phyloP scores from a whole-genome alignment of 331 rosid species.

The Pyrus hybrid region DNA sequence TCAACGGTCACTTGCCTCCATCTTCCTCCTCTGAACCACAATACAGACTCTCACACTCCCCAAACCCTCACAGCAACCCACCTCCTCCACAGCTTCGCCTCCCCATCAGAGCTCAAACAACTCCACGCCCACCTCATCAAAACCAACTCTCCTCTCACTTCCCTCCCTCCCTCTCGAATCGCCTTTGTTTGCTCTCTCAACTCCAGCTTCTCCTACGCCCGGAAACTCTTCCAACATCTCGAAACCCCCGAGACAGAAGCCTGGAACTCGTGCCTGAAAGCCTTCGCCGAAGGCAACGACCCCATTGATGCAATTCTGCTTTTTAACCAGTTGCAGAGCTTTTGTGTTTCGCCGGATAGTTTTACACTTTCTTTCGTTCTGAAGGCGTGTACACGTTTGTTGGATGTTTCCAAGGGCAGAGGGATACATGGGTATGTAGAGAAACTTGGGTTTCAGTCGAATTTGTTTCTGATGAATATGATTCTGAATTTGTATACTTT shows the following conservation, averaged over 20 bases:
- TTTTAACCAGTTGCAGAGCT: slow-evolving; percentile 14
- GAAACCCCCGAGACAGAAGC: not conserved
- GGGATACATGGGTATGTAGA: slow-evolving; percentile 26
- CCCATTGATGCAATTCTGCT: slow-evolving; percentile 16
- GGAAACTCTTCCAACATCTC: not conserved
- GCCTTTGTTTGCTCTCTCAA: slow-evolving; percentile 19
- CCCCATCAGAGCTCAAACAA: slow-evolving; percentile 31
- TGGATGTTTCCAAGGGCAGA: slow-evolving; percentile 12
- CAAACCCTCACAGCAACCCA: not conserved
- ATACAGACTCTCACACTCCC: not conserved
- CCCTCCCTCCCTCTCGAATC: slow-evolving; percentile 24
- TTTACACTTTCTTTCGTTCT: slow-evolving; percentile 30
- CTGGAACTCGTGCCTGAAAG: slow-evolving; percentile 31
- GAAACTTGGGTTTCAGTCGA: slow-evolving; percentile 27
- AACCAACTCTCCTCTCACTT: slow-evolving; percentile 14
- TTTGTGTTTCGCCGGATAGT: slow-evolving; percentile 12
- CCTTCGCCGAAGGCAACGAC: slow-evolving; percentile 10
- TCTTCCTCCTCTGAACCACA: not conserved
- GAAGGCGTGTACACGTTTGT: slow-evolving; percentile 20
- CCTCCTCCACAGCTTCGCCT: slow-evolving; percentile 11
- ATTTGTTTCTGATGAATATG: slow-evolving; percentile 27
- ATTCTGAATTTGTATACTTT: slow-evolving; percentile 11
- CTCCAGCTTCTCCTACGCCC: slow-evolving; percentile 20
- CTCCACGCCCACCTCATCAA: slow-evolving; percentile 33
- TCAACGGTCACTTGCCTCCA: not conserved